Conservation (phyloP, 331 rosid genomes). For the Rhamnella rubrinervis region DNA sequence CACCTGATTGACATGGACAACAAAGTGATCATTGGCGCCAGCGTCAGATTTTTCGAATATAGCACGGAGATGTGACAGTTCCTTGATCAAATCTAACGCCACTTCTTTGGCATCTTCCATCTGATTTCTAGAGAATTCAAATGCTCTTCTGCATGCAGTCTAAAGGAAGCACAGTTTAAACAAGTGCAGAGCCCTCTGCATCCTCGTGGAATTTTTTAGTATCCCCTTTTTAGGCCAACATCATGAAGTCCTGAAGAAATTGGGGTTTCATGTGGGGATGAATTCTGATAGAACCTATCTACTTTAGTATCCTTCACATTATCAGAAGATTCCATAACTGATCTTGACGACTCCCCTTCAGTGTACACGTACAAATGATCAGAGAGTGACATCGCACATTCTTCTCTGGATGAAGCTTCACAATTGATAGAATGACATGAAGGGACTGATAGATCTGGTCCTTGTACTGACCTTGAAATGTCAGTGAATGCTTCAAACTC, state of each 20-base stretch:
- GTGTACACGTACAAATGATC: slow-evolving; percentile 15
- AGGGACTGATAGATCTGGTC: slow-evolving; percentile 9
- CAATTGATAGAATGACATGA: slow-evolving; percentile 15
- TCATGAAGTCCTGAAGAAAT: slow-evolving; percentile 24
- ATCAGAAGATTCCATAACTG: slow-evolving; percentile 16
- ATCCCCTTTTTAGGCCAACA: slow-evolving; percentile 35
- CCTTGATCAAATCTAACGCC: slow-evolving; percentile 62
- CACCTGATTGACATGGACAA: slow-evolving; percentile 39
- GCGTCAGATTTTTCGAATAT: slow-evolving; percentile 43
- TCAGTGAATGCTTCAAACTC: slow-evolving; percentile 26
- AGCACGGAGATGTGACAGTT: slow-evolving; percentile 53
- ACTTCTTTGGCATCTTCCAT: slow-evolving; percentile 73
- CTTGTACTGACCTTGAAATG: slow-evolving; percentile 16
- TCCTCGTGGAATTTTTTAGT: slow-evolving; percentile 76
- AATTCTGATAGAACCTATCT: slow-evolving; percentile 23
- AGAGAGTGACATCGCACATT: slow-evolving; percentile 21
- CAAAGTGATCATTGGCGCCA: slow-evolving; percentile 24
- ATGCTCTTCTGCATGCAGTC: slow-evolving; percentile 76
- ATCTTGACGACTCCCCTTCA: slow-evolving; percentile 20
- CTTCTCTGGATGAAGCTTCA: slow-evolving; percentile 26
- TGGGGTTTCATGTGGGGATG: slow-evolving; percentile 19
- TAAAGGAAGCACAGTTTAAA: slow-evolving; percentile 80
- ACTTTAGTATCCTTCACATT: slow-evolving; percentile 30
- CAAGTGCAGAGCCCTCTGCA: slow-evolving; percentile 88
- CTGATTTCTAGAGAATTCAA: slow-evolving; percentile 86